These are phyloP conservation scores for Bondarzewia mesenterica DNA, from an alignment of 1,284 basidiomycete genomes.

Conservation along the genomic window DNA sequence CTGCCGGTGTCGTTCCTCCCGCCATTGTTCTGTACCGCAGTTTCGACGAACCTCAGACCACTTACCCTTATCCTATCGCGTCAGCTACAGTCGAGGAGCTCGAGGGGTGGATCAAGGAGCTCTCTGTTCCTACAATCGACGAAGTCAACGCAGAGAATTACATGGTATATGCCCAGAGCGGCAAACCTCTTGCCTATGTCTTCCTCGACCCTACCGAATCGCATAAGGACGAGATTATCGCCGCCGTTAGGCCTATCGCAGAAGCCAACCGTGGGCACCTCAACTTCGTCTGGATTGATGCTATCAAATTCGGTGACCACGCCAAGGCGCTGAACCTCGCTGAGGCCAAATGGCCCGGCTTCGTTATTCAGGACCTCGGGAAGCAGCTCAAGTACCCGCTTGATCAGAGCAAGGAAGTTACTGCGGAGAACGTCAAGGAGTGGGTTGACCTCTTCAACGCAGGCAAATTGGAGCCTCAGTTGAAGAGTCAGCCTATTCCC, in stretches of 20 bases:
- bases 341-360: slow-evolving; percentile 85
- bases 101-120: slow-evolving; percentile 72
- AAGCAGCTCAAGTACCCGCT: slow-evolving; percentile 88
- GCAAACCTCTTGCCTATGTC: slow-evolving; percentile 89
- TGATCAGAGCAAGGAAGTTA: slow-evolving; percentile 59
- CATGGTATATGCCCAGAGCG: slow-evolving; percentile 72
- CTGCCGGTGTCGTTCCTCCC: slow-evolving; percentile 71
- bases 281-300: slow-evolving; percentile 99
- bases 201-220: slow-evolving; percentile 82
- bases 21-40: slow-evolving; percentile 88
- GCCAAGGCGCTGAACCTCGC: slow-evolving; percentile 88
- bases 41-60: slow-evolving; percentile 82
- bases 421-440: slow-evolving; percentile 44
- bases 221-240: slow-evolving; percentile 55
- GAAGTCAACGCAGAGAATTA: slow-evolving; percentile 97
- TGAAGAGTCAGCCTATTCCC: slow-evolving; percentile 91
- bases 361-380: slow-evolving; percentile 86
- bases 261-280: slow-evolving; percentile 78
- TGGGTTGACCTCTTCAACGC: slow-evolving; percentile 64
- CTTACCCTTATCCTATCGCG: slow-evolving; percentile 61
- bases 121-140: slow-evolving; percentile 86
- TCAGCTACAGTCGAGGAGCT: slow-evolving; percentile 57
- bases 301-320: slow-evolving; percentile 91
- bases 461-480: slow-evolving; percentile 72
- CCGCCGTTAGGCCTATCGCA: slow-evolving; percentile 70